Evolutionary conservation across 73 alveolate genomes (phyloP), one percentile per base, ranked within the genome.

Genomic region (Breviolum minutum): DNA sequence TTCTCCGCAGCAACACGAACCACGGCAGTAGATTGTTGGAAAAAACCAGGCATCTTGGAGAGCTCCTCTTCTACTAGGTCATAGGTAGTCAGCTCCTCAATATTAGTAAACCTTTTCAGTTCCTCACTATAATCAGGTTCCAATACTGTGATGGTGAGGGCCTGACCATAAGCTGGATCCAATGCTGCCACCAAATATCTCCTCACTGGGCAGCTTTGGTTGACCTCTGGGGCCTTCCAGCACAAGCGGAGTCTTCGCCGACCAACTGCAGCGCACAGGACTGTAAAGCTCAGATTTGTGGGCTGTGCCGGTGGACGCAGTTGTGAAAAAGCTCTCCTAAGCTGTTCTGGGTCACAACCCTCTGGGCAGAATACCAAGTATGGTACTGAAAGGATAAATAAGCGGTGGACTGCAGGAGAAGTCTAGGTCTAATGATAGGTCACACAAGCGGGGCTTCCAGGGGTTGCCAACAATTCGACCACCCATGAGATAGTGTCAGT

Each of bases 91-190:
- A 92, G 97, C 64, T 92, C 97, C 3, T 92, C 97, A 30, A 92
- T 22, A n/a, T 87, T 69, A 30, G 86, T 14, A n/a, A 60, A 92
- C 66, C 97, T 48, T 79, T 74, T 92, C 64, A 92, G 40, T n/a
- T 54, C 64, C 17, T 92, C 97, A 48, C 32, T 92, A 48, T 74
- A 92, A 27, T 92, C 97, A 17, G 97, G 87, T 66, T 92, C 97
- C 30, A 92, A 79, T 77, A 92, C 97, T 22, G 97, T 92, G 88
- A 92, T 74, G 63, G 97, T 92, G 30, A 92, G 89, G 22, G 97
- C 90, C 71, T 92, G 97, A 20, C 97, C 97, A 40, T 71, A 92
- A 2, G 88, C 85, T 30, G 97, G 97, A 61, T 92, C 97, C 74
- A 92, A 61, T 7, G 97, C 97, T 10, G 97, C 97, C 77, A 92